Percentiles rank a stretch among this genome's conserved stretches.
Evolutionary conservation across 2,329 filamentous ascomycete genomes (phyloP).

Genomic region (Metarhizium sp.): DNA sequence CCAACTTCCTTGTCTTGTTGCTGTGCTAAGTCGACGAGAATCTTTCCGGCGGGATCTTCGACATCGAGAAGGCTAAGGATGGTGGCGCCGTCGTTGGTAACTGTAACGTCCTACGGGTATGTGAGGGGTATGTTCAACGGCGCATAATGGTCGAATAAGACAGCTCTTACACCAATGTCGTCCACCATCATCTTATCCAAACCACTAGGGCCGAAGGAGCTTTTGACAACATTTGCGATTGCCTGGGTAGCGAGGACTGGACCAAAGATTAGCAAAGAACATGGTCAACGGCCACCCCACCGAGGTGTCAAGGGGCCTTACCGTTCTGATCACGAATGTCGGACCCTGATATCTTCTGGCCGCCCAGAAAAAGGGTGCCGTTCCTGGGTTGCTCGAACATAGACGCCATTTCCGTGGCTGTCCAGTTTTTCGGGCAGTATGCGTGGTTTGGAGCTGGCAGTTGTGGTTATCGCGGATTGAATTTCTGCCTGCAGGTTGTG

Average conservation of each 20-base stretch:
- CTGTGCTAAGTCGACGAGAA: conserved; percentile 91
- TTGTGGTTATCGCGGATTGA: conserved; percentile 1
- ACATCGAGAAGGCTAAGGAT: conserved; percentile 93
- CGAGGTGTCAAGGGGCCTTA: conserved; percentile 26
- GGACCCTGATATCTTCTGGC: conserved; percentile 91
- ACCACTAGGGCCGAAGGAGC: conserved; percentile 92
- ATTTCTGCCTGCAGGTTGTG: conserved; percentile 7
- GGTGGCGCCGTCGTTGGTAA: conserved; percentile 97
- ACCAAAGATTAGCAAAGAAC: conserved; percentile 4
- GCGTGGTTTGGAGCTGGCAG: conserved; percentile 3
- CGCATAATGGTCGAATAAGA: not conserved
- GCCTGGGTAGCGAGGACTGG: conserved; percentile 88
- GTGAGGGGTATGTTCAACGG: conserved; percentile 1
- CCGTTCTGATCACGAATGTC: conserved; percentile 98
- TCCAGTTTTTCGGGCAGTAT: conserved; percentile 6
- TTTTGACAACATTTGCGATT: conserved; percentile 98
- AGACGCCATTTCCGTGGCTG: conserved; percentile 61
- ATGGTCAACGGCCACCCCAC: not conserved
- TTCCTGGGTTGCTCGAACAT: conserved; percentile 95
- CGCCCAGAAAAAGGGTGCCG: conserved; percentile 92
- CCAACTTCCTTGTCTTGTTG: conserved; percentile 99
- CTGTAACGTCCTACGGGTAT: conserved; percentile 71
- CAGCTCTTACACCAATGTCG: conserved; percentile 73
- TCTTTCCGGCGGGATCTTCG: conserved; percentile 96
- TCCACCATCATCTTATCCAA: conserved; percentile 99